Evolutionary conservation across 768 basidiomycete species (phyloP), one percentile per base, ranked within the genome.

Genomic region (Panellus pusillus): DNA sequence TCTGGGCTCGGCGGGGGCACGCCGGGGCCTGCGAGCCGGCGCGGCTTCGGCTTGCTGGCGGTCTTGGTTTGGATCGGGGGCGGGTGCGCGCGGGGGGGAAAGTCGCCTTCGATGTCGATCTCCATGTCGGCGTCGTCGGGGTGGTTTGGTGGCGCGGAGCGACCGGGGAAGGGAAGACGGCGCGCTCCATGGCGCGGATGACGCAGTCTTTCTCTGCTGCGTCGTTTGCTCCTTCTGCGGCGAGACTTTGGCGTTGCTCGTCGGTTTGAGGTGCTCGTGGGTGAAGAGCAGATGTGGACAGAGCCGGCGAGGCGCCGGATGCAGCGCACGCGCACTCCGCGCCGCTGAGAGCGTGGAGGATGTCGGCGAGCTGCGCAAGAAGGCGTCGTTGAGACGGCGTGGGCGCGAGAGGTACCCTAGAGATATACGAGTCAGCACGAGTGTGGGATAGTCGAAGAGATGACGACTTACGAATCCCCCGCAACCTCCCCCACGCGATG

Each of bases 291-390:
- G 38, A 19, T 40, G 38, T 19, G 6, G 38, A 40, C 7, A 19
- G n/a, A 9, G 87, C 84, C 57, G 88, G 83, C 15, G 73, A 73
- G 14, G 79, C 80, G 79, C 88, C 86, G n/a, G 80, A 76, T 13
- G 87, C 66, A 2, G 81, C 86, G 61, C 89, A 91, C 47, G 87
- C 82, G 29, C 73, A 74, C 5, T 84, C 76, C 6, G 74, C 74
- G 9, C 79, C 73, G 7, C 81, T 74, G 47, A 90, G 77, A 6
- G 85, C 77, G 50, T 89, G 86, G 0, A 90, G 76, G 64, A 89
- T 83, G 20, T 83, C 81, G 0, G 84, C 77, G 71, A 89, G 81
- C 61, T 89, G 87, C 27, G 78, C 70, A 36, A 82, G 82, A 14
- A 87, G 75, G 55, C 82, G 80, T 24, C 54, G 17, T 72, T 65